These are phyloP conservation scores for Flaveria bidentis DNA, from an alignment of 129 eudicot species.

Conservation along the genomic window DNA sequence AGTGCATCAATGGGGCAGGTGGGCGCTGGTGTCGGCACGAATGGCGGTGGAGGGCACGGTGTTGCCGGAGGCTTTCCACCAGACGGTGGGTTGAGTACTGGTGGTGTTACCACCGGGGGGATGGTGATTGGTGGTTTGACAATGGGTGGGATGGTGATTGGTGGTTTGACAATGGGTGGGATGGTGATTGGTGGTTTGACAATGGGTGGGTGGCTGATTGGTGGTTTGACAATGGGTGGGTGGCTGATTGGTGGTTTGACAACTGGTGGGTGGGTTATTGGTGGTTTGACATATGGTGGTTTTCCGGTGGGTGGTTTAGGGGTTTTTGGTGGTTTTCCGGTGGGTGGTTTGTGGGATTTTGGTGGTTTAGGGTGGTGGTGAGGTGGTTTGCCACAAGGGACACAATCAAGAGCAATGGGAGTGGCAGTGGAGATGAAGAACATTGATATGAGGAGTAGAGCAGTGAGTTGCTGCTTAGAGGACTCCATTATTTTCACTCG, in stretches of 20 bases:
- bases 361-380: constrained; percentile 11
- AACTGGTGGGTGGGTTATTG: too few relatives aligned
- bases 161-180: constrained; percentile 40
- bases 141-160: constrained; percentile 33
- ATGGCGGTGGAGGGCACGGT: constrained; percentile 61
- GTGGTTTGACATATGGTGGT: too few relatives aligned
- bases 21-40: constrained; percentile 14
- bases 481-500: constrained; percentile 38
- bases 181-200: constrained; percentile 39
- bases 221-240: constrained; percentile 38
- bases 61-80: constrained; percentile 34
- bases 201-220: constrained; percentile 32
- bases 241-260: constrained; percentile 22
- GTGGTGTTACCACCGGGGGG: constrained; percentile 31
- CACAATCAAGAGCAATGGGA: constrained; percentile 66
- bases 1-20: constrained; percentile 72
- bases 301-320: too few relatives aligned
- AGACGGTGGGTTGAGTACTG: constrained; percentile 36
- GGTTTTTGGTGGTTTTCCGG: too few relatives aligned
- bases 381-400: constrained; percentile 42
- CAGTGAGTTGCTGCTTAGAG: constrained; percentile 53
- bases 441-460: constrained; percentile 71
- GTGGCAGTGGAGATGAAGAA: constrained; percentile 54
- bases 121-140: constrained; percentile 39
- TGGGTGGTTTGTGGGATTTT: too few relatives aligned